Conservation (phyloP, 176 grass and related monocot species). For the Zoysia japonica region DNA sequence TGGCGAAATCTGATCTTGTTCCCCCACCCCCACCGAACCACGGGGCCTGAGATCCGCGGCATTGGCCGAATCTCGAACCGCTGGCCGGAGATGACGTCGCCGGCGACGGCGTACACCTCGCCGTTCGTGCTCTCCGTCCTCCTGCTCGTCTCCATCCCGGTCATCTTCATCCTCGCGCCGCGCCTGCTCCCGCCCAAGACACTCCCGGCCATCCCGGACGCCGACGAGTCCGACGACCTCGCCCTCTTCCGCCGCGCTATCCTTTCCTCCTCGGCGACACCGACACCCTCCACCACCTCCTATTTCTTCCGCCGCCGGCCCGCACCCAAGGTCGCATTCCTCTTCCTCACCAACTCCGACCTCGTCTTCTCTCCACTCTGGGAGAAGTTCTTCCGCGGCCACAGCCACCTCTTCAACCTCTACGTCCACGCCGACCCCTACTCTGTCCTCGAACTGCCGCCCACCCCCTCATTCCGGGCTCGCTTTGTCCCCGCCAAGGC, state of each 20-base stretch:
- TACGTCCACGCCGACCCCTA: constrained; percentile 89
- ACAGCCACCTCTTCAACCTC: constrained; percentile 66
- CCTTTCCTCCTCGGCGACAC: constrained; percentile 56
- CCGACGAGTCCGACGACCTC: constrained; percentile 91
- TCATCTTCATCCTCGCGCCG: constrained; percentile 71
- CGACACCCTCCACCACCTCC: constrained; percentile 29
- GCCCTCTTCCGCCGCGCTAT: constrained; percentile 92
- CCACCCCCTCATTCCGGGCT: constrained; percentile 58
- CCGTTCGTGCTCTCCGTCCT: constrained; percentile 69
- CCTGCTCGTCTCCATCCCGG: constrained; percentile 67
- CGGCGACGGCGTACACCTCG: constrained; percentile 49
- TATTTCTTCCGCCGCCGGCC: constrained; percentile 63
- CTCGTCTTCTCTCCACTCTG: constrained; percentile 88
- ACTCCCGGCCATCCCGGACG: constrained; percentile 77
- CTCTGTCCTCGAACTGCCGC: constrained; percentile 45
- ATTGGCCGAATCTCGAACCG: constrained; percentile 9
- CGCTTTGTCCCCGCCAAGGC: constrained; percentile 87
- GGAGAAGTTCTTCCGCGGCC: constrained; percentile 78
- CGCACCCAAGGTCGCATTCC: constrained; percentile 71
- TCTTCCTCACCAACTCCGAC: constrained; percentile 82
- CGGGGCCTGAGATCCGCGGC: constrained; percentile 39
- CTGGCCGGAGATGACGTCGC: constrained; percentile 50
- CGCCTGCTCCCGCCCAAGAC: constrained; percentile 81
- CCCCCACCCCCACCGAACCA: neutral
- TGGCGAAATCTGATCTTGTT: constrained; percentile 27